Conservation (phyloP, 106 monocot species). For the Amphibolis antarctica region DNA sequence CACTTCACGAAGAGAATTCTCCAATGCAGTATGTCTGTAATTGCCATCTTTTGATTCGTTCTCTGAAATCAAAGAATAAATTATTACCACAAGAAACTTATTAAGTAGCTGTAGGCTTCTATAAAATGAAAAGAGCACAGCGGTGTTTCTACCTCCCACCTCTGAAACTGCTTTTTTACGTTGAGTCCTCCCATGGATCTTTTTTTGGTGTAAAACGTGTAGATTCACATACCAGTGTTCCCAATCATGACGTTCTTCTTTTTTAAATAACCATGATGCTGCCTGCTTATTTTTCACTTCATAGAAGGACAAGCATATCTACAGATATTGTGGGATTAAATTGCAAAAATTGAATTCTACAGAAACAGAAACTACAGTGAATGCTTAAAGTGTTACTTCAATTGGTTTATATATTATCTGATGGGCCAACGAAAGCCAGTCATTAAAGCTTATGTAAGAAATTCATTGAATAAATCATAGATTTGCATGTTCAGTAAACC, state of each 20-base stretch:
- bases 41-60: constrained; percentile 41
- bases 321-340: constrained; percentile 5
- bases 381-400: no score
- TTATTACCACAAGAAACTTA: neutral
- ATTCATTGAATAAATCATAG: no score
- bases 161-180: constrained; percentile 23
- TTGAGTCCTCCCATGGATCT: constrained; percentile 42
- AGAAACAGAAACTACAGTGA: no score
- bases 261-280: constrained; percentile 79
- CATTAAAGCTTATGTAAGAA: no score
- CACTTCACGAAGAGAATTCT: constrained; percentile 63
- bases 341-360: neutral
- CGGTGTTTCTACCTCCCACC: constrained; percentile 36
- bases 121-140: neutral
- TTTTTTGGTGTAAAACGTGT: constrained; percentile 55
- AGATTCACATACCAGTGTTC: constrained; percentile 89
- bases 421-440: no score
- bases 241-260: constrained; percentile 79
- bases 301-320: constrained; percentile 84
- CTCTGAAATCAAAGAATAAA: constrained; percentile 12
- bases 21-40: constrained; percentile 44
- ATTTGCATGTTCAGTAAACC: no score
- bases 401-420: no score
- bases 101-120: neutral
- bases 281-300: constrained; percentile 84